Base-by-base conservation (phyloP, 1,284 basidiomycete genomes). In the Inonotus obliquus region DNA sequence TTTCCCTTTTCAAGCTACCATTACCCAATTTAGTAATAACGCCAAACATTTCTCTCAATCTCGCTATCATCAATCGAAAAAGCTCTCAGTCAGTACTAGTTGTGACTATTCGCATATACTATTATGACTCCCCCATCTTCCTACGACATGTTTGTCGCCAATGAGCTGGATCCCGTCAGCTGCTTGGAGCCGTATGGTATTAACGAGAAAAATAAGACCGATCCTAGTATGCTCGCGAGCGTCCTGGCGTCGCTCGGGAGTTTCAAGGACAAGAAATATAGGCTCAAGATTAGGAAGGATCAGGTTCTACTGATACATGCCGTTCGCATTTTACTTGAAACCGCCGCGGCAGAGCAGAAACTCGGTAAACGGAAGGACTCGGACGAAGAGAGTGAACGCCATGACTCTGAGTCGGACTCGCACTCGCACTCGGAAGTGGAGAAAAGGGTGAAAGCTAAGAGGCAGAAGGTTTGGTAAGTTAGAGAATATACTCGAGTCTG, bases 171-270 rank as follows among this genome's bases (percentile, higher is more conserved):
- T 32, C 56, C 61, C 6, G 56, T 62, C 32, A 7, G 9, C 2
- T 38, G 1, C 2, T 48, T 62, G 29, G 35, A 35, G 6, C 23
- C 23, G 21, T 25, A 10, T 17, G 56, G 61, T 1, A 39, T 62
- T 9, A 54, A 47, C 13, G 38, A 57, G 13, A 21, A 41, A 17
- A 62, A 57, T 25, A 62, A 62, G 47, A 25, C 41, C 14, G 23
- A 57, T 23, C 44, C 47, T 21, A n/a, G 7, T 2, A 44, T 17
- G 17, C 29, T 62, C 2, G 61, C 61, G 9, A n/a, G 38, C 29
- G 41, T 58, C 21, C 56, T 62, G 11, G 29, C 27, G 2, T 52
- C 32, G n/a, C 58, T 60, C 32, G 59, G 59, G 1, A 41, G 48
- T 19, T 60, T 60, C 19, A 54, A 41, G 32, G 59, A 60, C 19